These are phyloP conservation scores for Sparassis latifolia DNA, from an alignment of 1,284 basidiomycete genomes.

Conservation along the genomic window DNA sequence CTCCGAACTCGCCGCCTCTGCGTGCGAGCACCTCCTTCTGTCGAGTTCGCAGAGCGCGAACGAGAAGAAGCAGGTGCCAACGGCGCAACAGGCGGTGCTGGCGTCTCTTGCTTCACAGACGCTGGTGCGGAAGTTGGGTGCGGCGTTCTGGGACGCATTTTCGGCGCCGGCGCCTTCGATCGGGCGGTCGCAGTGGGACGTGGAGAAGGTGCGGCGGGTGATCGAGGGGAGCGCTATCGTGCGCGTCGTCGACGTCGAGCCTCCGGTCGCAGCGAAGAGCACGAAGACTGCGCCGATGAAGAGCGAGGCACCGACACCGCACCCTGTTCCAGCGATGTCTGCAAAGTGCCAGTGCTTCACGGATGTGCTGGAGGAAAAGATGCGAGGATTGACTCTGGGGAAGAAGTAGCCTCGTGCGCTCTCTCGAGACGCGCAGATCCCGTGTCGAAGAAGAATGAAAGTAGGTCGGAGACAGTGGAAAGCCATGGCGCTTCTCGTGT, in stretches of 20 bases:
- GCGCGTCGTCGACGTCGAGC: conserved; percentile 65
- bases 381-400: conserved; percentile 37
- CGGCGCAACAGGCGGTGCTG: conserved; percentile 43
- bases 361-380: conserved; percentile 53
- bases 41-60: neutral
- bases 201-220: conserved; percentile 70
- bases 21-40: conserved; percentile 5
- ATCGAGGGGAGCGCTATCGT: conserved; percentile 74
- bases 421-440: no score
- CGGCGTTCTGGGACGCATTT: conserved; percentile 80
- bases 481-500: neutral
- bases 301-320: no score
- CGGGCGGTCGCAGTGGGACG: conserved; percentile 42
- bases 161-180: conserved; percentile 15
- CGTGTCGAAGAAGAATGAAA: no score
- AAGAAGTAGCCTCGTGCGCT: conserved; percentile 4
- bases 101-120: conserved; percentile 69
- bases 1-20: conserved; percentile 24
- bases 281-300: no score
- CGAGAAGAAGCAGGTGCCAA: conserved; percentile 17
- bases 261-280: conserved; percentile 4
- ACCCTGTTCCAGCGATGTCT: no score
- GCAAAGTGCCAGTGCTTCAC: conserved; percentile 16
- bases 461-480: no score
- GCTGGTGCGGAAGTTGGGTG: conserved; percentile 55